Evolutionary conservation across 2,329 filamentous ascomycete genomes (phyloP).

Genomic region (Chaetomium globosum): DNA sequence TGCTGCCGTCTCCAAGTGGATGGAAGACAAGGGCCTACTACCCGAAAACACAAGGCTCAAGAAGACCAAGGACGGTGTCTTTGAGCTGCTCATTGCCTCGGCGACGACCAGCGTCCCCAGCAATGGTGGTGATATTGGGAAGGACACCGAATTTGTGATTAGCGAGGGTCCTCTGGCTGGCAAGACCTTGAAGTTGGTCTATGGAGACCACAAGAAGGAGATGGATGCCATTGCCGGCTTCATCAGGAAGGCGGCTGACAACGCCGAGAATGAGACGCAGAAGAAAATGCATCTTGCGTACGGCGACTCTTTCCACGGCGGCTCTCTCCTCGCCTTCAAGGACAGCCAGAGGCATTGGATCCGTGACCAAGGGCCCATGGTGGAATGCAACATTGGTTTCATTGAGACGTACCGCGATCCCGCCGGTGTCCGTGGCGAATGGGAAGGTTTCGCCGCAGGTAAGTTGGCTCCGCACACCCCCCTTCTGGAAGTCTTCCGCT

Average conservation of each 20-base stretch:
- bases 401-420: conserved; percentile 86
- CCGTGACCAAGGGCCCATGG: conserved; percentile 75
- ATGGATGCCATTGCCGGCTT: conserved; percentile 70
- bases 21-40: conserved; percentile 71
- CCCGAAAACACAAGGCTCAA: conserved; percentile 75
- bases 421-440: conserved; percentile 77
- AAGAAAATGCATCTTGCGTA: conserved; percentile 74
- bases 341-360: conserved; percentile 82
- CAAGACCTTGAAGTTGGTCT: conserved; percentile 70
- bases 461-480: conserved; percentile 27
- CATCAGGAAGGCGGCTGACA: conserved; percentile 67
- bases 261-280: conserved; percentile 74
- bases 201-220: conserved; percentile 72
- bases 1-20: conserved; percentile 68
- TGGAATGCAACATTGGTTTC: conserved; percentile 82
- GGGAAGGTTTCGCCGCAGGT: conserved; percentile 78
- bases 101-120: conserved; percentile 61
- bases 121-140: conserved; percentile 69
- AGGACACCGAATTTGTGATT: conserved; percentile 63
- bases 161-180: conserved; percentile 63
- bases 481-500: conserved; percentile 29
- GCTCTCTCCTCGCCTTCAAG: conserved; percentile 77
- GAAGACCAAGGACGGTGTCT: conserved; percentile 66
- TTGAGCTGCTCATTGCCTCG: conserved; percentile 75
- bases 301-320: conserved; percentile 71